Percentiles rank a stretch among this genome's conserved stretches.
These are phyloP conservation scores for Linanthus parryae DNA, from an alignment of 148 eudicot species.

Conservation along the genomic window DNA sequence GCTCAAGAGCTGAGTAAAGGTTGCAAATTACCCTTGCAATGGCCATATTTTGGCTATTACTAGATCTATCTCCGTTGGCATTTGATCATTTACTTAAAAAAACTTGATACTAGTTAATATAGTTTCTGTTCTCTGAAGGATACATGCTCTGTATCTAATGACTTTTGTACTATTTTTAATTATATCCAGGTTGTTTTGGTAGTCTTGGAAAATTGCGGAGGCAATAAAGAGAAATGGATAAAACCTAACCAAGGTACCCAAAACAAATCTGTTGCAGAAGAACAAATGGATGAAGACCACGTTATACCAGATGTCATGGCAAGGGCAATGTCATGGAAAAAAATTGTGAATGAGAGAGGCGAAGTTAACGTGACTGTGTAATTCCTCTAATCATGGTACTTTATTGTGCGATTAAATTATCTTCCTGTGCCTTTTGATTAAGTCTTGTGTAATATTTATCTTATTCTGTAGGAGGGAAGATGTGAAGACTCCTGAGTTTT, in stretches of 20 bases:
- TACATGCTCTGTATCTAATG: not conserved
- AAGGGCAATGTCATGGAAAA: conserved; percentile 51
- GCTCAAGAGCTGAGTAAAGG: not conserved
- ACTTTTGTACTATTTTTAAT: not conserved
- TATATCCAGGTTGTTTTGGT: conserved; percentile 47
- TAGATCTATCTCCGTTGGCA: not conserved
- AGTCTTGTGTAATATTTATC: conserved; percentile 4
- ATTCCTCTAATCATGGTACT: conserved; percentile 8
- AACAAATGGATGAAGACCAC: conserved; percentile 28
- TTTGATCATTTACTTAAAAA: not conserved
- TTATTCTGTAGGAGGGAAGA: conserved; percentile 39
- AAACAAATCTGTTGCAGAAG: conserved; percentile 33
- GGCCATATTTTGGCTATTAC: not conserved
- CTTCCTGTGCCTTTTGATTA: not conserved
- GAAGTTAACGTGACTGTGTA: conserved; percentile 36
- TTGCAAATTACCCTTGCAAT: not conserved
- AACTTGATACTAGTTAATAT: too few relatives aligned
- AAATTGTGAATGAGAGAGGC: conserved; percentile 51
- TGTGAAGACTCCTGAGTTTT: conserved; percentile 52
- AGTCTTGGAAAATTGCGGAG: conserved; percentile 55
- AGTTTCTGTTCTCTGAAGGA: too few relatives aligned
- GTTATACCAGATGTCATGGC: conserved; percentile 21
- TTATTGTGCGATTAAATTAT: conserved; percentile 4
- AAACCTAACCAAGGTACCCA: conserved; percentile 17
- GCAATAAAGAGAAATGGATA: conserved; percentile 16